phyloP scores from a whole-genome alignment of 2,329 filamentous ascomycete species.

The Pseudocercospora fuligena region DNA sequence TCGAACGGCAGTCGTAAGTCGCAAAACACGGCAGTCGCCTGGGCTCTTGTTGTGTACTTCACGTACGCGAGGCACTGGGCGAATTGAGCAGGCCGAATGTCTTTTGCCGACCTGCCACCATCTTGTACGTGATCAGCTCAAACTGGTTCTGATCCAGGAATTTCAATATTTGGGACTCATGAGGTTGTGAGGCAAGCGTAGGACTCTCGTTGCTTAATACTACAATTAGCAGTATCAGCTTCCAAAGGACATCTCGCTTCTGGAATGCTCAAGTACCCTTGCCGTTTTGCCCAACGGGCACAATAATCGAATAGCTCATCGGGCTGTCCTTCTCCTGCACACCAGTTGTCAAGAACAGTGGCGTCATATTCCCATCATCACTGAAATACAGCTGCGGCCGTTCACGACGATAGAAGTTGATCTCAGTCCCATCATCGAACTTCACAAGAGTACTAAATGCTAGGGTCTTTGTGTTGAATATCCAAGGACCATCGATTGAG shows the following conservation, averaged over 20 bases:
- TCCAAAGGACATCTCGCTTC: background rate
- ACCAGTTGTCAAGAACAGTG: conserved; percentile 4
- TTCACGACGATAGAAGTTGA: conserved; percentile 13
- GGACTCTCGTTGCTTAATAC: too few relatives aligned
- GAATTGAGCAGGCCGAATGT: background rate
- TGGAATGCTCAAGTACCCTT: background rate
- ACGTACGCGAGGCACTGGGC: background rate
- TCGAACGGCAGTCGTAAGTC: too few relatives aligned
- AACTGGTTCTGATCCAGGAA: too few relatives aligned
- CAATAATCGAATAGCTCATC: conserved; percentile 8
- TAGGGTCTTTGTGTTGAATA: conserved; percentile 7
- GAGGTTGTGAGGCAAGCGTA: too few relatives aligned
- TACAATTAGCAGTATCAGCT: background rate
- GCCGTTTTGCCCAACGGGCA: background rate
- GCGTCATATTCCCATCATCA: conserved; percentile 9
- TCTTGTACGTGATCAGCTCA: too few relatives aligned
- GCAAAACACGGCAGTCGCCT: too few relatives aligned
- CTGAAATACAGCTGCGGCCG: conserved; percentile 10
- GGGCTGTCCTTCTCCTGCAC: conserved; percentile 10
- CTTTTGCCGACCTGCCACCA: background rate
- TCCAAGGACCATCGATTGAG: conserved; percentile 11
- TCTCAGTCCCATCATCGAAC: conserved; percentile 4
- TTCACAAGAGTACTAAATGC: conserved; percentile 8
- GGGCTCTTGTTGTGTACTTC: background rate
- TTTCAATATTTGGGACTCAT: too few relatives aligned